Evolutionary conservation across 2,329 filamentous ascomycete genomes (phyloP).

Genomic region (Diplocarpon mali): DNA sequence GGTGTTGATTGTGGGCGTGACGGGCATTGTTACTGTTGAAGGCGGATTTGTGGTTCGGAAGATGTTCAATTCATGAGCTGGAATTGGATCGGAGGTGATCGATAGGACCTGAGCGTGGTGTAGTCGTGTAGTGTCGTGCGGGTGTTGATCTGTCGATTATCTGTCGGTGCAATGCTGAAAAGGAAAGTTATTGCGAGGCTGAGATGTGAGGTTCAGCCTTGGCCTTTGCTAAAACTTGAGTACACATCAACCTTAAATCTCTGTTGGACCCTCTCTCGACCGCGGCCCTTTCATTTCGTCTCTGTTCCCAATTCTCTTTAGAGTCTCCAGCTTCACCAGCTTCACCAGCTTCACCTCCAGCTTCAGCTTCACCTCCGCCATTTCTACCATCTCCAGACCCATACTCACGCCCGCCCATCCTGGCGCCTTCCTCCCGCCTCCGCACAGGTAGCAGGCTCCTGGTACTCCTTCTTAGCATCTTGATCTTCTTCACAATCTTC

Average conservation of each 20-base stretch:
- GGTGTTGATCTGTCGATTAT: background rate
- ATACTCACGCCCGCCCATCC: slow-evolving; percentile 22
- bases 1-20: slow-evolving; percentile 31
- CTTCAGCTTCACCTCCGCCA: background rate
- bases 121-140: background rate
- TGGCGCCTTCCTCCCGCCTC: slow-evolving; percentile 28
- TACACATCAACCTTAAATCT: background rate
- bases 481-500: slow-evolving; percentile 44
- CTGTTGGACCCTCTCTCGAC: too few species aligned
- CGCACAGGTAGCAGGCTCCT: slow-evolving; percentile 10
- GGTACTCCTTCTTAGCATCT: slow-evolving; percentile 36
- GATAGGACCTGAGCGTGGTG: background rate
- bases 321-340: background rate
- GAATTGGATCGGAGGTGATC: background rate
- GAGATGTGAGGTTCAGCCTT: background rate
- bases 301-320: too few species aligned
- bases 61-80: background rate
- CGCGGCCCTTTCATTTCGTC: too few species aligned
- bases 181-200: slow-evolving; percentile 1
- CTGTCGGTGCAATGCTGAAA: too few species aligned
- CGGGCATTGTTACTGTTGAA: background rate
- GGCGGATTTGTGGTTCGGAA: background rate
- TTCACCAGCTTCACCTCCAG: background rate
- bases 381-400: background rate
- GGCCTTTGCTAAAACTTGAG: background rate